Evolutionary conservation across 768 basidiomycete genomes (phyloP).

Genomic region (Naematelia encephala): DNA sequence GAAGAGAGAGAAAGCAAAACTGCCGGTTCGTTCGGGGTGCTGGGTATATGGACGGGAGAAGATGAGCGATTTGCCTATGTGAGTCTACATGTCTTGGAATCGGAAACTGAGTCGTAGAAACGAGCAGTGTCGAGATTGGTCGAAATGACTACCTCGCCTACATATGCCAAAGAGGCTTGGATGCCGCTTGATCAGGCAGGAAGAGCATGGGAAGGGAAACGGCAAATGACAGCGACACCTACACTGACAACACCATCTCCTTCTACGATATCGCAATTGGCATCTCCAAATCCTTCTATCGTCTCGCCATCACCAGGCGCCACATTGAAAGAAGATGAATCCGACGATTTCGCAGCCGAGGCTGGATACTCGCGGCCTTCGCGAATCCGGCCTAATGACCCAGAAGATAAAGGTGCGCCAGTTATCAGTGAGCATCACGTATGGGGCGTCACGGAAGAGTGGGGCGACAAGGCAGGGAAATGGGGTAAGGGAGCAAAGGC

Average conservation of each 20-base stretch:
- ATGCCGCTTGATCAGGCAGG: conserved; percentile 31
- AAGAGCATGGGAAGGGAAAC: conserved; percentile 38
- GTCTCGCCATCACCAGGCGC: neutral
- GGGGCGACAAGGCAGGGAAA: conserved; percentile 48
- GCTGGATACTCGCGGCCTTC: conserved; percentile 40
- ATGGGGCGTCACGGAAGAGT: conserved; percentile 49
- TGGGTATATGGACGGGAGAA: conserved; percentile 59
- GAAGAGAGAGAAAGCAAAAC: conserved; percentile 23
- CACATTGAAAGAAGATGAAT: too few species aligned
- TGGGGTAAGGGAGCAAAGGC: conserved; percentile 48
- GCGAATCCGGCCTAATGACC: conserved; percentile 6
- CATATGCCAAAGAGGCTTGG: conserved; percentile 45
- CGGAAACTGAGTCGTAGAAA: conserved; percentile 45
- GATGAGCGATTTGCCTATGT: conserved; percentile 64
- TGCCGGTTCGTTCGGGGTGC: conserved; percentile 53
- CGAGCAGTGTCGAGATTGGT: conserved; percentile 61
- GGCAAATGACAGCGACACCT: conserved; percentile 2
- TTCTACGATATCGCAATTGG: too few species aligned
- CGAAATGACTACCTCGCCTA: conserved; percentile 57
- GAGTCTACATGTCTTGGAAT: conserved; percentile 13
- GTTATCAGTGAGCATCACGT: conserved; percentile 44
- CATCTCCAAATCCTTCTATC: too few species aligned
- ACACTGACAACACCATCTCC: neutral
- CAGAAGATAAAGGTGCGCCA: conserved; percentile 25
- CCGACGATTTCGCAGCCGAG: conserved; percentile 44